phyloP scores from a whole-genome alignment of 805 yeast species.

The Wickerhamomyces bovis region DNA sequence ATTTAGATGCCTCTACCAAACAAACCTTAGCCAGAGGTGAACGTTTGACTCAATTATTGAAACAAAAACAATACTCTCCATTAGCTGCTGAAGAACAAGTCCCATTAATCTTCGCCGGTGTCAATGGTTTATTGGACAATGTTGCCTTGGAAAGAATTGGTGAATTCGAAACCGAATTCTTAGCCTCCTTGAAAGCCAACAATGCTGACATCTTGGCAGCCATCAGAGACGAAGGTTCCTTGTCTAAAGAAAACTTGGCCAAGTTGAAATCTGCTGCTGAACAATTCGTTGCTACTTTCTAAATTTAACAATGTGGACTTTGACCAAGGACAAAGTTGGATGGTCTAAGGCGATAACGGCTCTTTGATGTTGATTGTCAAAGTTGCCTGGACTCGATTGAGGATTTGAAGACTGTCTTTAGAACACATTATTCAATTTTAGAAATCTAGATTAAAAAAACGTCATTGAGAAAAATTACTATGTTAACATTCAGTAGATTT shows the following conservation, averaged over 20 bases:
- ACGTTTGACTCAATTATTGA: slow-evolving; percentile 97
- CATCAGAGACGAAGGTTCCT: slow-evolving; percentile 84
- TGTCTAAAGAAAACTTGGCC: slow-evolving; percentile 80
- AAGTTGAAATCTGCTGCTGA: slow-evolving; percentile 88
- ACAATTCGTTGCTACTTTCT: slow-evolving; percentile 88
- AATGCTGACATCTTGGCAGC: slow-evolving; percentile 78
- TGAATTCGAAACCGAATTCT: slow-evolving; percentile 89
- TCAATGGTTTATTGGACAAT: slow-evolving; percentile 95
- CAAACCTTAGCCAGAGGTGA: slow-evolving; percentile 99
- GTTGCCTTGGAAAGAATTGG: slow-evolving; percentile 80
- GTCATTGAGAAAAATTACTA: neutral
- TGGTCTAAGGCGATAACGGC: neutral
- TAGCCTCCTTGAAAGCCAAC: slow-evolving; percentile 86
- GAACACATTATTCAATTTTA: slow-evolving; percentile 5
- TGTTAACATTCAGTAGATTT: slow-evolving; percentile 18
- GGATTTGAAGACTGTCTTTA: slow-evolving; percentile 6
- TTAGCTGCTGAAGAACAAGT: slow-evolving; percentile 98
- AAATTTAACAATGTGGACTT: slow-evolving; percentile 22
- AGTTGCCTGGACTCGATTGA: neutral
- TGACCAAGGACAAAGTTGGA: neutral
- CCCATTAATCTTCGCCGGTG: slow-evolving; percentile 98
- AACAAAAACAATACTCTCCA: slow-evolving; percentile 97
- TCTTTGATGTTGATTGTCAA: neutral
- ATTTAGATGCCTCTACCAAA: slow-evolving; percentile 98
- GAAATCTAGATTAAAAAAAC: neutral